These are phyloP conservation scores for Phytophthora tentaculata DNA, from an alignment of 352 stramenopile genomes.

Conservation along the genomic window DNA sequence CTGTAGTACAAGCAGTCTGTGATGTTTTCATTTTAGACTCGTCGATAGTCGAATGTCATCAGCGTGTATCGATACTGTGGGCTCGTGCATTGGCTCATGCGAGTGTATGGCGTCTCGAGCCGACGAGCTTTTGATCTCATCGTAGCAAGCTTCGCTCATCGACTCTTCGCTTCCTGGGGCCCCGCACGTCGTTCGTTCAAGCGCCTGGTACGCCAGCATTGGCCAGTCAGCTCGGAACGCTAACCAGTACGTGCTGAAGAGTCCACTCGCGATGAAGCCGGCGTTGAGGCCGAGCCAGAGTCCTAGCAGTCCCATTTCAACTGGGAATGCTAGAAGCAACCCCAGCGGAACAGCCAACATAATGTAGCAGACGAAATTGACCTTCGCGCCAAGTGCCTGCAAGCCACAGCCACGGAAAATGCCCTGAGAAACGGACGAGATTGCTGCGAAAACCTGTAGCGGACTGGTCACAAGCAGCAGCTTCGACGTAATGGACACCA, in stretches of 20 bases:
- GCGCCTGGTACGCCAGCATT: constrained; percentile 63
- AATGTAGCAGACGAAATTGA: constrained; percentile 91
- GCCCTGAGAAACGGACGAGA: constrained; percentile 74
- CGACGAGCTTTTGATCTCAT: constrained; percentile 1
- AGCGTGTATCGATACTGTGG: constrained; percentile 6
- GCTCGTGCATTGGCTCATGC: constrained; percentile 30
- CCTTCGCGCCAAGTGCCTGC: constrained; percentile 78
- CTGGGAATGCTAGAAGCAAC: constrained; percentile 70
- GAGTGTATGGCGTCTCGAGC: constrained; percentile 5
- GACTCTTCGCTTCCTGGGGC: constrained; percentile 10
- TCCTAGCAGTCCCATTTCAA: constrained; percentile 68
- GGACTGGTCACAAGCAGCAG: constrained; percentile 73
- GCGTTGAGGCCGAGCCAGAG: constrained; percentile 84
- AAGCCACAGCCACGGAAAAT: constrained; percentile 83
- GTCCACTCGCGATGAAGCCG: constrained; percentile 67
- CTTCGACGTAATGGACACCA: constrained; percentile 59
- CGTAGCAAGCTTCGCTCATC: constrained; percentile 18
- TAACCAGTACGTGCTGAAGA: constrained; percentile 79
- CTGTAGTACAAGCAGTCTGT: too few species aligned
- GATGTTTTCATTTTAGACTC: neutral
- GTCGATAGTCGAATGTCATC: constrained; percentile 14
- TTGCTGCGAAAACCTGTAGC: constrained; percentile 86
- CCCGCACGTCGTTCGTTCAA: constrained; percentile 50
- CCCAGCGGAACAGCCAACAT: constrained; percentile 81
- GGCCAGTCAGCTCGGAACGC: constrained; percentile 71